Percentiles rank a stretch among this genome's conserved stretches.
phyloP scores from a whole-genome alignment of 495 filamentous ascomycete species.

The Rhizodiscina lignyota region DNA sequence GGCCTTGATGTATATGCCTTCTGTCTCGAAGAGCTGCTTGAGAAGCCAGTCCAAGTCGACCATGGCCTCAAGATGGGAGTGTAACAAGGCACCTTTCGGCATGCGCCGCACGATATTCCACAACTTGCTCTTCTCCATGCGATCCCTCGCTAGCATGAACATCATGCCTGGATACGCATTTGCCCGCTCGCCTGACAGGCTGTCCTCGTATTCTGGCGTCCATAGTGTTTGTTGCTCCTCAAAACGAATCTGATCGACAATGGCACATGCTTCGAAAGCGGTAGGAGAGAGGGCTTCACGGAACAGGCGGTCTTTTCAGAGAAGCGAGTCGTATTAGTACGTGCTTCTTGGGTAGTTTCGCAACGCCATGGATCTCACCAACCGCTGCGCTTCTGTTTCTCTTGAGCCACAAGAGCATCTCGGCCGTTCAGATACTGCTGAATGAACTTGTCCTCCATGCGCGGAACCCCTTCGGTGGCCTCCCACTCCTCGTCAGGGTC shows the following conservation, averaged over 20 bases:
- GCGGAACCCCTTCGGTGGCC: slow-evolving; percentile 34
- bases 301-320: slow-evolving; percentile 37
- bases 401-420: slow-evolving; percentile 59
- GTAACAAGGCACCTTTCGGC: slow-evolving; percentile 83
- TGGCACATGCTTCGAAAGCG: slow-evolving; percentile 55
- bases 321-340: slow-evolving; percentile 5
- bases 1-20: slow-evolving; percentile 55
- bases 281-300: slow-evolving; percentile 54
- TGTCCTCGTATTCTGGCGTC: slow-evolving; percentile 52
- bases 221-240: slow-evolving; percentile 58
- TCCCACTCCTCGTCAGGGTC: slow-evolving; percentile 35
- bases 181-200: slow-evolving; percentile 34
- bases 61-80: slow-evolving; percentile 82
- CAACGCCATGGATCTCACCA: slow-evolving; percentile 9
- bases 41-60: slow-evolving; percentile 70
- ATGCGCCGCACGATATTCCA: slow-evolving; percentile 73
- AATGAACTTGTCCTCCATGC: slow-evolving; percentile 50
- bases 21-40: slow-evolving; percentile 48
- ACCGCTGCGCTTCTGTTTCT: slow-evolving; percentile 74
- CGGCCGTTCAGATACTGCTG: slow-evolving; percentile 63
- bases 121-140: slow-evolving; percentile 65
- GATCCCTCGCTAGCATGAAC: slow-evolving; percentile 62
- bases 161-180: slow-evolving; percentile 72
- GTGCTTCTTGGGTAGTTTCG: no score
- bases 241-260: slow-evolving; percentile 60